These are phyloP conservation scores for Endocarpon pusillum DNA, from an alignment of 495 filamentous ascomycete species.

Conservation along the genomic window DNA sequence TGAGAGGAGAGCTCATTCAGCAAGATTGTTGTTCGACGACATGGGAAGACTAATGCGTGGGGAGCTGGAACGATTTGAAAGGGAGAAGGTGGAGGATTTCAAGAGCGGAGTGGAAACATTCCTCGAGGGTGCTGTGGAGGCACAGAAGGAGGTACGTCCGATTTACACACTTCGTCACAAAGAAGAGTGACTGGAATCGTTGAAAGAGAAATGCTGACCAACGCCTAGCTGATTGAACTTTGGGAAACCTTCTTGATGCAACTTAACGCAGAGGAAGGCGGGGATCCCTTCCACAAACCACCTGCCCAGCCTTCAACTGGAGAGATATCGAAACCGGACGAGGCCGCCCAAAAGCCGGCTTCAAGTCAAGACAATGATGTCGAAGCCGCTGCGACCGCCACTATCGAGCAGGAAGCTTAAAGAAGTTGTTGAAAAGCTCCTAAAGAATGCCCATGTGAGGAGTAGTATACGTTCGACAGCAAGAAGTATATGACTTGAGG, in stretches of 20 bases:
- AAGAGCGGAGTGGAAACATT: slow-evolving; percentile 97
- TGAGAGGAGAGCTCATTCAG: slow-evolving; percentile 83
- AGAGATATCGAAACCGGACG: neutral
- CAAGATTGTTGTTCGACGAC: slow-evolving; percentile 81
- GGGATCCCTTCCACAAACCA: slow-evolving; percentile 56
- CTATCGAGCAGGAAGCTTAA: slow-evolving; percentile 2
- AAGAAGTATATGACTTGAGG: no score
- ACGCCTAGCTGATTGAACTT: slow-evolving; percentile 72
- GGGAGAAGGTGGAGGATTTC: slow-evolving; percentile 97
- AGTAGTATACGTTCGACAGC: no score
- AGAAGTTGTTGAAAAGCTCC: no score
- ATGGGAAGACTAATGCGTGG: slow-evolving; percentile 86
- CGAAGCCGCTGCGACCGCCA: neutral
- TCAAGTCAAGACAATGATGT: no score
- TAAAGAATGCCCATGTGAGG: no score
- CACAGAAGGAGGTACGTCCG: slow-evolving; percentile 84
- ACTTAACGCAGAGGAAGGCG: slow-evolving; percentile 83
- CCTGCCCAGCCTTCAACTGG: slow-evolving; percentile 2
- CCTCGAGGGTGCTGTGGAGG: slow-evolving; percentile 88
- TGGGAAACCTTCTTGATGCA: slow-evolving; percentile 98
- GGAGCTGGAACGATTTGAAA: slow-evolving; percentile 87
- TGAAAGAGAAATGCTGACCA: slow-evolving; percentile 1
- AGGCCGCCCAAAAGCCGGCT: no score
- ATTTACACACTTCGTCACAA: no score
- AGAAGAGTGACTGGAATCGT: no score